Evolutionary conservation across 345 rosid species (phyloP).

Genomic region (Brassica napus): DNA sequence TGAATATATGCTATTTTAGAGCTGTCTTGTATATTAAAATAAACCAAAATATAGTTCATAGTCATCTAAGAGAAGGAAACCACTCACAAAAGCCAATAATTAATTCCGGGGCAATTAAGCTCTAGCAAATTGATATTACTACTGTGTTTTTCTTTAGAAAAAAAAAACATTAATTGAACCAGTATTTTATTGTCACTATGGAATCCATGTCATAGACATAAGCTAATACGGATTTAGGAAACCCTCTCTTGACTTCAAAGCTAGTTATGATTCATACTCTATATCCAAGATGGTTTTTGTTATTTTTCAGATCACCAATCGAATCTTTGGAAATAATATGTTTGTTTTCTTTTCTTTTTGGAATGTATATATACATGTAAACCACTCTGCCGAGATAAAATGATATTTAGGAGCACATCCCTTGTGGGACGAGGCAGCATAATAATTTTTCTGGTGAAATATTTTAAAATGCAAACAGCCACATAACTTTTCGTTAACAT

Average conservation of each 20-base stretch:
- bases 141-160: neutral
- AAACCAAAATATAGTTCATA: neutral
- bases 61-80: neutral
- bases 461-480: neutral
- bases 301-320: neutral
- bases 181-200: neutral
- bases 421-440: neutral
- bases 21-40: neutral
- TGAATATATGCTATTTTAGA: neutral
- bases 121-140: neutral
- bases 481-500: neutral
- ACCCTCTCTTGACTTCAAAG: neutral
- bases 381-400: neutral
- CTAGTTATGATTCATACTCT: neutral
- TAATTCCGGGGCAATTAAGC: neutral
- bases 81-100: neutral
- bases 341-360: neutral
- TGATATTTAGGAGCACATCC: neutral
- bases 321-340: neutral
- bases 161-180: neutral
- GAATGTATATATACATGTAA: neutral
- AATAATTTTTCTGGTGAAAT: neutral
- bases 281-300: neutral
- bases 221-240: neutral
- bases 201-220: neutral